Evolutionary conservation across 2,329 filamentous ascomycete species (phyloP).

Genomic region (Trichoderma sp.): DNA sequence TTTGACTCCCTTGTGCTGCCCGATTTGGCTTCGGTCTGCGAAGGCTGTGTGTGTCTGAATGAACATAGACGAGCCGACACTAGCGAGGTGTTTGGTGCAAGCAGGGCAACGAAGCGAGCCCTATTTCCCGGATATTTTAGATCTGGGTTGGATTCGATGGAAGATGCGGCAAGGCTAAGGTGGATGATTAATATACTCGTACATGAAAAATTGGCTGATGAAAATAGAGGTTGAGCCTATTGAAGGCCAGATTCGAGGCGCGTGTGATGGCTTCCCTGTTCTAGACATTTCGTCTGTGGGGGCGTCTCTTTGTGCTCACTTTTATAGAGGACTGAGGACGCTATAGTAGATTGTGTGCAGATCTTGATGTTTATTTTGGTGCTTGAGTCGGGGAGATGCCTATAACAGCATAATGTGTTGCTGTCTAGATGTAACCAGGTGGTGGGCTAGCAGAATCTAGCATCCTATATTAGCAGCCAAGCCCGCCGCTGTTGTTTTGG

Average conservation of each 20-base stretch:
- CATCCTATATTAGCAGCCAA: not conserved
- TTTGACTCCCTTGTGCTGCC: not conserved
- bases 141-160: not conserved
- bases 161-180: not conserved
- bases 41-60: not conserved
- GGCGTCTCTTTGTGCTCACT: not conserved
- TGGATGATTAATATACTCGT: not conserved
- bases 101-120: not conserved
- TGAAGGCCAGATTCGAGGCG: not conserved
- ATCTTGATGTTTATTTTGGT: not conserved
- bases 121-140: not conserved
- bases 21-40: constrained; percentile 17
- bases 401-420: not conserved
- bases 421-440: not conserved
- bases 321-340: not conserved
- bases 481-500: not conserved
- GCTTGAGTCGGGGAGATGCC: not conserved
- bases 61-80: not conserved
- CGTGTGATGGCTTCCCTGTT: not conserved
- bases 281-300: not conserved
- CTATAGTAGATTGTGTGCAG: not conserved
- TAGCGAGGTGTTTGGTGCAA: not conserved
- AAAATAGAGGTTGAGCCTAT: not conserved
- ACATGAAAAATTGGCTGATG: not conserved
- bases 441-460: not conserved